phyloP scores from a whole-genome alignment of 805 yeast genomes.

The Tetrapisispora pingtungensis region DNA sequence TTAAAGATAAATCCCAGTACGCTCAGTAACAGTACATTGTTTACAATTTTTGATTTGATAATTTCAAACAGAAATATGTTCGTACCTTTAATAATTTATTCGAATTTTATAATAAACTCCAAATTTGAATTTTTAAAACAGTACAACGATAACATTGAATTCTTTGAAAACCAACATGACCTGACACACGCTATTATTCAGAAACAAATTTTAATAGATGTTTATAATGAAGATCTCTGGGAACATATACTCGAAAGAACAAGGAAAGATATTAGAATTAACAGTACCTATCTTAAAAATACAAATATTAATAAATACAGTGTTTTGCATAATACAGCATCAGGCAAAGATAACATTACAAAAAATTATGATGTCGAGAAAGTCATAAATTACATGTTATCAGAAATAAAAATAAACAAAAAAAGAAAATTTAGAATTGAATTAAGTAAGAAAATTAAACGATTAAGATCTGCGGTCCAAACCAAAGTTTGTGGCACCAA shows the following conservation, averaged over 20 bases:
- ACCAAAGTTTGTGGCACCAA: no score
- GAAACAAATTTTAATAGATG: conserved; percentile 25
- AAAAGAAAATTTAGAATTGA: conserved; percentile 2
- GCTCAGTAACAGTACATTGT: conserved; percentile 31
- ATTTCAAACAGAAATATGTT: conserved; percentile 47
- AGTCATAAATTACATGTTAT: conserved; percentile 8
- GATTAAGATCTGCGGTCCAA: neutral
- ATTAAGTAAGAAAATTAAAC: neutral
- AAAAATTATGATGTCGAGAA: conserved; percentile 3
- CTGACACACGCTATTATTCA: conserved; percentile 34
- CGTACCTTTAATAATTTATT: conserved; percentile 51
- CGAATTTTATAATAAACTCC: conserved; percentile 39
- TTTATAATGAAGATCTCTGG: conserved; percentile 13
- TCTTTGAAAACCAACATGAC: conserved; percentile 29
- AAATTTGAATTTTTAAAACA: conserved; percentile 35
- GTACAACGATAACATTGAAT: conserved; percentile 11
- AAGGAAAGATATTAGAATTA: conserved; percentile 1
- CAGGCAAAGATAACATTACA: conserved; percentile 3
- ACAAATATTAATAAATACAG: conserved; percentile 18
- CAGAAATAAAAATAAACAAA: conserved; percentile 15
- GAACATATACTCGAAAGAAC: conserved; percentile 10
- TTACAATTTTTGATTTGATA: conserved; percentile 59
- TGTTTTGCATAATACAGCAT: conserved; percentile 22
- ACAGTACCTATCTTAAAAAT: conserved; percentile 1
- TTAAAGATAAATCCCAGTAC: conserved; percentile 30